phyloP scores from a whole-genome alignment of 192 early-diverging fungal species.

The Radiomyces spectabilis region DNA sequence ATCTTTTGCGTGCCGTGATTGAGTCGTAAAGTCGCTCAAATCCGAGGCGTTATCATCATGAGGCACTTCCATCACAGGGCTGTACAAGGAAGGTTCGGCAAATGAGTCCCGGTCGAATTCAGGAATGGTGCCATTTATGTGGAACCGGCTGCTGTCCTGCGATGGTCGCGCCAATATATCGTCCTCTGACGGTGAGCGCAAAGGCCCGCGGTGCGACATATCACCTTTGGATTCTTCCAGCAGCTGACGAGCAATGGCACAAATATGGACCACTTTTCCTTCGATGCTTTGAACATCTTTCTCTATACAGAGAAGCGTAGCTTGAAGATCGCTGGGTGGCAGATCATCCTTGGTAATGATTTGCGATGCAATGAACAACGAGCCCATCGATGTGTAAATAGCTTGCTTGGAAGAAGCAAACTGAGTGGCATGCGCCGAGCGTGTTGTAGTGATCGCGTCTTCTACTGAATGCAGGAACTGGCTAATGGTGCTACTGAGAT shows the following conservation, averaged over 20 bases:
- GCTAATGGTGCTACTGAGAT: conserved; percentile 20
- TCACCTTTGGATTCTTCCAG: not conserved
- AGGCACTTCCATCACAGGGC: too few relatives aligned
- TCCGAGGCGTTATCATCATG: too few relatives aligned
- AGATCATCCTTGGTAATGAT: conserved; percentile 14
- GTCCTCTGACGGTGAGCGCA: too few relatives aligned
- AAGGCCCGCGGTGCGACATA: too few relatives aligned
- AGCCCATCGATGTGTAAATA: conserved; percentile 21
- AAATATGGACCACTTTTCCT: conserved; percentile 5
- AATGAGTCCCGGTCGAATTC: too few relatives aligned
- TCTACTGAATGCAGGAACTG: conserved; percentile 26
- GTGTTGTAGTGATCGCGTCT: not conserved
- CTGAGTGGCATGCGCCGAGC: not conserved
- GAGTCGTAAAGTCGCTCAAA: not conserved
- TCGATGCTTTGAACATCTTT: not conserved
- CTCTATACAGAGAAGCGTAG: not conserved
- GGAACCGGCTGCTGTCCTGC: too few relatives aligned
- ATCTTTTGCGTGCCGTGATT: not conserved
- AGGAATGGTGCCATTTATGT: too few relatives aligned
- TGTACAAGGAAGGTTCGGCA: too few relatives aligned
- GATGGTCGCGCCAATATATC: too few relatives aligned
- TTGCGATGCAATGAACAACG: conserved; percentile 18
- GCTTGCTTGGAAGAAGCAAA: conserved; percentile 3
- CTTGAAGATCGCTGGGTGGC: not conserved
- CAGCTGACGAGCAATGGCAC: not conserved